phyloP scores from a whole-genome alignment of 2,329 filamentous ascomycete species.

The Emergomyces africanus region DNA sequence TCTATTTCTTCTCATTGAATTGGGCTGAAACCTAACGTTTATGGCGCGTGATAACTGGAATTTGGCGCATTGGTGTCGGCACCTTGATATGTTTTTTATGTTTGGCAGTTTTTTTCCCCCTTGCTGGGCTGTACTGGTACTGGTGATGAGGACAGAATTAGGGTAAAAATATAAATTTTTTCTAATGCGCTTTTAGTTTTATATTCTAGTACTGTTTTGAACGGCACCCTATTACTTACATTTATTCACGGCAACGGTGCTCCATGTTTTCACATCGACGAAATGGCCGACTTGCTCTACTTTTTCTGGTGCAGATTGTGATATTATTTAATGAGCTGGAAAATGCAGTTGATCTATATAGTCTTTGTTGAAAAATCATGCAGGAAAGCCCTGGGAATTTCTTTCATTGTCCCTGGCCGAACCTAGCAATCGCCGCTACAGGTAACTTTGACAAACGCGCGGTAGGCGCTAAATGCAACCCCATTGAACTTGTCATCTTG shows the following conservation, averaged over 20 bases:
- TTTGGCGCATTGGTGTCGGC: not conserved
- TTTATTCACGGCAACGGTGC: not conserved
- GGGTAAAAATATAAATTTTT: not conserved
- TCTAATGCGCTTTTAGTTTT: not conserved
- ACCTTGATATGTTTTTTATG: not conserved
- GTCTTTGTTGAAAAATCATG: too few species aligned
- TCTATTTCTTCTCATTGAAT: conserved; percentile 66
- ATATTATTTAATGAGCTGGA: too few species aligned
- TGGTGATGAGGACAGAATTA: not conserved
- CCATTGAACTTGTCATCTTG: too few species aligned
- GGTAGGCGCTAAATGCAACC: not conserved
- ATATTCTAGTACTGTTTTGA: not conserved
- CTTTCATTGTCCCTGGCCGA: too few species aligned
- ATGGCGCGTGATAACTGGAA: not conserved
- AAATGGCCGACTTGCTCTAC: not conserved
- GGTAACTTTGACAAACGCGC: not conserved
- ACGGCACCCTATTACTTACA: not conserved
- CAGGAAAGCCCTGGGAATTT: too few species aligned
- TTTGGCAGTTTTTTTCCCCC: not conserved
- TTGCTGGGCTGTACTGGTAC: not conserved
- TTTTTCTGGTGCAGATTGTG: too few species aligned
- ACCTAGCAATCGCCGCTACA: too few species aligned
- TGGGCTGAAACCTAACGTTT: conserved; percentile 12
- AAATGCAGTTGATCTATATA: too few species aligned
- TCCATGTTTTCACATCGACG: not conserved